Evolutionary conservation across 1,284 basidiomycete species (phyloP).

Genomic region (Trichosporon coremiiforme): DNA sequence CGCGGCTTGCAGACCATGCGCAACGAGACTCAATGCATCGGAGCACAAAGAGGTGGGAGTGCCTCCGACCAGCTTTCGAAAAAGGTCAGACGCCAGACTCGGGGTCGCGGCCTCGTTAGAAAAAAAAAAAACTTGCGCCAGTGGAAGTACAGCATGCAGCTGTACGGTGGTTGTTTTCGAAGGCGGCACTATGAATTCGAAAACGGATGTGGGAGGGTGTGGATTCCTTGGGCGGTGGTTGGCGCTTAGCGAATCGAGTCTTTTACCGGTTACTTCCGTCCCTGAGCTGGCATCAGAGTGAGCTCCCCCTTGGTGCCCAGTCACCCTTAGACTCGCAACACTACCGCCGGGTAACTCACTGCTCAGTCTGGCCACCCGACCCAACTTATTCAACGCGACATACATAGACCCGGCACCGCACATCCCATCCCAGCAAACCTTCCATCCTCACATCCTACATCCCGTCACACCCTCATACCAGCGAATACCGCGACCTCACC

Average conservation of each 20-base stretch:
- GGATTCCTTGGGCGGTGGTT: background rate
- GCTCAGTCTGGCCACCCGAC: background rate
- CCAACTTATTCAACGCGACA: background rate
- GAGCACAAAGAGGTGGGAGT: background rate
- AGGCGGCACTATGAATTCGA: constrained; percentile 7
- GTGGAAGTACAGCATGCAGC: background rate
- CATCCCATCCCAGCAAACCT: background rate
- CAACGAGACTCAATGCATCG: background rate
- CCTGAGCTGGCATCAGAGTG: background rate
- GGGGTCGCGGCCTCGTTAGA: background rate
- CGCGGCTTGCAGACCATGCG: background rate
- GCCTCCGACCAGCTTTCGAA: no score
- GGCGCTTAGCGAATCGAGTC: constrained; percentile 16
- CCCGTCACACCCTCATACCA: background rate
- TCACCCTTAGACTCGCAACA: background rate
- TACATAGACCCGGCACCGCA: background rate
- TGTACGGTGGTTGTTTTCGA: background rate
- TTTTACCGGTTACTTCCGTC: constrained; percentile 19
- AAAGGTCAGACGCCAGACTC: no score
- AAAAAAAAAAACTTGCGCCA: background rate
- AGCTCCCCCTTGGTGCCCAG: no score
- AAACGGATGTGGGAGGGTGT: background rate
- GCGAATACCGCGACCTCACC: constrained; percentile 1
- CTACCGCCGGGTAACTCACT: constrained; percentile 18
- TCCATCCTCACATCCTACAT: background rate